Evolutionary conservation across 2,329 filamentous ascomycete genomes (phyloP), one percentile per base, ranked within the genome.

Genomic region (Bipolaris sorokiniana): DNA sequence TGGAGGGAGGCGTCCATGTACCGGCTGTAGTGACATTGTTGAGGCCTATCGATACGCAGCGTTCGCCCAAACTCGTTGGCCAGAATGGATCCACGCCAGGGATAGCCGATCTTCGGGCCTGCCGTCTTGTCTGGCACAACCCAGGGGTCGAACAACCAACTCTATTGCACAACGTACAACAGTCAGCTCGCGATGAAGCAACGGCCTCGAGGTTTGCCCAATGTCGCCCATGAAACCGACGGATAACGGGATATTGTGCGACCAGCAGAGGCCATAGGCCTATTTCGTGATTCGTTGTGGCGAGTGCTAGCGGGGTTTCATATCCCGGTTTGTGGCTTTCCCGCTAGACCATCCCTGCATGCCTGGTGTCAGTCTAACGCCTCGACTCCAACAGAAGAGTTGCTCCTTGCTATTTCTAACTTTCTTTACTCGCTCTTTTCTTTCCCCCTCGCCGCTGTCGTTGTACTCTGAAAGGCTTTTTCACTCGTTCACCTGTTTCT

Each of bases 51-150:
- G 59, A 68, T 63, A 63, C 53, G 53, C 26, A 45, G 28, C 20
- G 7, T 45, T 44, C 34, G 26, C 52, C n/a, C 44, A 47, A 16
- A 46, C 46, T 48, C 15, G 34, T 31, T 58, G 59, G 62, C 67
- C 56, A 69, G 68, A 70, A 63, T 60, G 38, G 68, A 71, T 71
- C 63, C 51, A 56, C 67, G 36, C 7, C 58, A 57, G 46, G 61
- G 58, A 48, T 51, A 15, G 44, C 23, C 16, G 55, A 55, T 47
- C 51, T n/a, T 33, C 38, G 46, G 55, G 51, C 23, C 49, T 46
- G 47, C 58, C 38, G 36, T 28, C 20, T 18, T 48, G 7, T 42
- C 23, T 42, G 51, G 34, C 37, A 51, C 28, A 18, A 7, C 28
- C 7, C 5, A 51, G 48, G 38, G n/a, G 9, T 15, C 16, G 34